These are phyloP conservation scores for Termitomyces sp. DNA, from an alignment of 768 basidiomycete genomes.

Conservation along the genomic window DNA sequence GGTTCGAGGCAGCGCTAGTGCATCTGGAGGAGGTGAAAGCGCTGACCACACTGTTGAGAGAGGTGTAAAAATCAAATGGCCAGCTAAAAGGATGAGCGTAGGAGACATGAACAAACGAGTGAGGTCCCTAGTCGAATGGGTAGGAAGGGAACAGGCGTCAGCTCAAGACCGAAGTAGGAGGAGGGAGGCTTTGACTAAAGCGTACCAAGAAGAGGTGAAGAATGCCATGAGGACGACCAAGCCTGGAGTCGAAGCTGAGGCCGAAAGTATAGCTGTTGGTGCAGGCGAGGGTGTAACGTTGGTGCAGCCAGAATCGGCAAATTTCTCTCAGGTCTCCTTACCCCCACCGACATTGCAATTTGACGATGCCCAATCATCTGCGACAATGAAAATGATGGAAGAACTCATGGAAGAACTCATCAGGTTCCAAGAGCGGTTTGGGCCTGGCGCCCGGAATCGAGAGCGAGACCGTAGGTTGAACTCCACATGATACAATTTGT, in stretches of 20 bases:
- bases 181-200: slow-evolving; percentile 60
- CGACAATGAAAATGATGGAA: slow-evolving; percentile 82
- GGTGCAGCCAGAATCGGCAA: background rate
- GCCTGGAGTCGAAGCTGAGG: slow-evolving; percentile 9
- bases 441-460: slow-evolving; percentile 45
- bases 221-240: slow-evolving; percentile 1
- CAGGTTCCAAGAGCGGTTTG: slow-evolving; percentile 83
- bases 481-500: slow-evolving; percentile 13
- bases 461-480: slow-evolving; percentile 47
- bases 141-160: slow-evolving; percentile 81
- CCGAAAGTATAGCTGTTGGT: slow-evolving; percentile 16
- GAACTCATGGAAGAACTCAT: slow-evolving; percentile 89
- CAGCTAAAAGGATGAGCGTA: slow-evolving; percentile 91
- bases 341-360: slow-evolving; percentile 1
- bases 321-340: background rate
- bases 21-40: slow-evolving; percentile 38
- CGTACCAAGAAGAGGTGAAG: slow-evolving; percentile 32
- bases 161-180: slow-evolving; percentile 68
- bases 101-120: slow-evolving; percentile 97
- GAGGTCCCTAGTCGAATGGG: slow-evolving; percentile 86
- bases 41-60: slow-evolving; percentile 63
- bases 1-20: slow-evolving; percentile 41
- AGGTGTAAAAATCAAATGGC: slow-evolving; percentile 89
- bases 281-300: slow-evolving; percentile 3
- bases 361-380: slow-evolving; percentile 16